phyloP scores from a whole-genome alignment of 441 rosid genomes.

The Pelargonium citronellum region DNA sequence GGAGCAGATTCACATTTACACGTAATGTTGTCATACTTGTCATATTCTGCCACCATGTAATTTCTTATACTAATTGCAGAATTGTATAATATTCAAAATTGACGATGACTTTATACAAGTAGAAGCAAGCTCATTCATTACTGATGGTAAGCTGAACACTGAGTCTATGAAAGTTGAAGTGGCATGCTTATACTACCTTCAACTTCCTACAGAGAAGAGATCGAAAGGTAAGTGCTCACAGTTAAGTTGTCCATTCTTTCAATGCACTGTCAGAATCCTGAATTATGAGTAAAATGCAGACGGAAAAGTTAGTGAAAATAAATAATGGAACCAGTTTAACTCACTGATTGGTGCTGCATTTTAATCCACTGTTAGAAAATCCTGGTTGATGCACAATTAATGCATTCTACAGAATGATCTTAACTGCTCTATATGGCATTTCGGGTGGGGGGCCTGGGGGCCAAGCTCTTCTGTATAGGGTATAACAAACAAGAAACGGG shows the following conservation, averaged over 20 bases:
- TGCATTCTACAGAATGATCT: neutral
- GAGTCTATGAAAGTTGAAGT: constrained; percentile 72
- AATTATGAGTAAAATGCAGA: neutral
- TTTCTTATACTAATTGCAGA: constrained; percentile 43
- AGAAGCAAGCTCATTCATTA: constrained; percentile 35
- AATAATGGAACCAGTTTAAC: neutral
- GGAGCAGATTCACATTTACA: constrained; percentile 10
- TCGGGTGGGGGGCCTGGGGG: neutral
- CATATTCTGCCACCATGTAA: constrained; percentile 17
- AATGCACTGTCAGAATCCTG: neutral
- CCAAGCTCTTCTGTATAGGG: no score
- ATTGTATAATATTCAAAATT: constrained; percentile 47
- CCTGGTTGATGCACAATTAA: neutral
- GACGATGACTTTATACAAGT: constrained; percentile 40
- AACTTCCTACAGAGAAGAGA: constrained; percentile 67
- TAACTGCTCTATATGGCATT: neutral
- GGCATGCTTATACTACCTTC: constrained; percentile 76
- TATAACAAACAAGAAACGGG: no score
- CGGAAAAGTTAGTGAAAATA: constrained; percentile 7
- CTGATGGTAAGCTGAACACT: constrained; percentile 32
- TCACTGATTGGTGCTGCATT: neutral
- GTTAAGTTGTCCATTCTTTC: constrained; percentile 9
- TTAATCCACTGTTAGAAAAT: neutral
- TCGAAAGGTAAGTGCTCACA: constrained; percentile 52
- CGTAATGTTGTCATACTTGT: neutral